A percentile compares a stretch with the other conserved stretches of the same genome.
These are phyloP conservation scores for Mycena capillaripes DNA, from an alignment of 768 basidiomycete genomes.

Conservation along the genomic window DNA sequence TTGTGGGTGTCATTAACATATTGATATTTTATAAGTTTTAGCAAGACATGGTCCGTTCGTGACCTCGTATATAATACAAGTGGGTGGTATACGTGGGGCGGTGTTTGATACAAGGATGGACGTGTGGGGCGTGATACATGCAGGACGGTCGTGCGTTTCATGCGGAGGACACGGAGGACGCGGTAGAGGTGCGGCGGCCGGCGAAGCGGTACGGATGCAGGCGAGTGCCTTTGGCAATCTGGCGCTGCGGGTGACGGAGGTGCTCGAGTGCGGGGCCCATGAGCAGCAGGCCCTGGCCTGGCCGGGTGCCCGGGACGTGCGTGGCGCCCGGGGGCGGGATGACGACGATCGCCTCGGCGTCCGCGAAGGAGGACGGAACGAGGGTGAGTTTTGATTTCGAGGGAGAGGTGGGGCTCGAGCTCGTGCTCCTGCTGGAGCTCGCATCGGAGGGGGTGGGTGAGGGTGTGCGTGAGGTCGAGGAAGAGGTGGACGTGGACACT, in stretches of 20 bases:
- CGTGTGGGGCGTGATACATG: not conserved
- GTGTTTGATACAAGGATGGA: slow-evolving; percentile 18
- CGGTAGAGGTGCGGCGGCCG: slow-evolving; percentile 14
- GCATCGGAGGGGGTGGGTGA: slow-evolving; percentile 47
- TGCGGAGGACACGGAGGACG: not conserved
- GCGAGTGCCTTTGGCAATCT: slow-evolving; percentile 26
- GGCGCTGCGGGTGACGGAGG: slow-evolving; percentile 29
- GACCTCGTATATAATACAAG: slow-evolving; percentile 1
- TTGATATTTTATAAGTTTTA: slow-evolving; percentile 20
- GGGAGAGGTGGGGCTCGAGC: slow-evolving; percentile 37
- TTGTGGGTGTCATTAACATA: slow-evolving; percentile 2
- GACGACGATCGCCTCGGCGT: slow-evolving; percentile 65
- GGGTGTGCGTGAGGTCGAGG: slow-evolving; percentile 57
- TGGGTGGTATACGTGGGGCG: not conserved
- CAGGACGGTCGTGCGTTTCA: not conserved
- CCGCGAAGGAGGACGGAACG: slow-evolving; percentile 63
- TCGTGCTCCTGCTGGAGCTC: slow-evolving; percentile 36
- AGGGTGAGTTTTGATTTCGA: slow-evolving; percentile 54
- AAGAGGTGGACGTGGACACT: slow-evolving; percentile 44
- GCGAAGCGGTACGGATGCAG: slow-evolving; percentile 32
- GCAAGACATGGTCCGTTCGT: slow-evolving; percentile 9
- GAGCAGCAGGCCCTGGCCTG: slow-evolving; percentile 20
- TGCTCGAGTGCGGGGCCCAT: slow-evolving; percentile 23
- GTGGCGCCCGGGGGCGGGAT: slow-evolving; percentile 32
- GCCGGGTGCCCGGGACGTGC: not conserved